These are phyloP conservation scores for Scutellaria galericulata DNA, from an alignment of 257 asterid genomes.

Conservation along the genomic window DNA sequence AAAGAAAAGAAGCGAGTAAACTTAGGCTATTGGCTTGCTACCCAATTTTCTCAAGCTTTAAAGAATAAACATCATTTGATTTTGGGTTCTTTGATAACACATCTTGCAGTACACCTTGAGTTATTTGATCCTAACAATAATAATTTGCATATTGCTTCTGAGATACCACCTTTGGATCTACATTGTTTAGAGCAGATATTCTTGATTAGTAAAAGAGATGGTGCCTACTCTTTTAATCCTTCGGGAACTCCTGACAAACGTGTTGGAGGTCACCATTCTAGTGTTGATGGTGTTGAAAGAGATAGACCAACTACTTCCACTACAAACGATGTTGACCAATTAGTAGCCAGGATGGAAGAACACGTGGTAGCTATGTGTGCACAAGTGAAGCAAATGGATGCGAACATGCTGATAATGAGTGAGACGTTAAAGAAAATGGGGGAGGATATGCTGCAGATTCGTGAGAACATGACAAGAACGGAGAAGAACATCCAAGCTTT, in stretches of 20 bases:
- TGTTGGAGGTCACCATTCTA: too few species aligned
- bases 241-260: background rate
- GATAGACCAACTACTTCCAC: background rate
- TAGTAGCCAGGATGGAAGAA: background rate
- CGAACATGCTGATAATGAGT: background rate
- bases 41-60: background rate
- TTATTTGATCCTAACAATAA: background rate
- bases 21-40: background rate
- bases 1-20: background rate
- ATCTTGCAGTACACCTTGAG: background rate
- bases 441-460: background rate
- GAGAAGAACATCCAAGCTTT: too few species aligned
- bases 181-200: background rate
- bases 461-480: too few species aligned
- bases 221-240: background rate
- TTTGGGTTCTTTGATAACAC: background rate
- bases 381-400: background rate
- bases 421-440: background rate
- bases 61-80: background rate
- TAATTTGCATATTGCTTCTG: background rate
- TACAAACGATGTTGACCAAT: background rate
- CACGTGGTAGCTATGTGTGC: background rate
- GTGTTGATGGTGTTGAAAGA: background rate
- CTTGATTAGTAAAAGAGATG: background rate
- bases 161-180: background rate